Percentiles rank a stretch among this genome's conserved stretches.
These are phyloP conservation scores for Diaporthe velutina DNA, from an alignment of 2,329 filamentous ascomycete genomes.

Conservation along the genomic window DNA sequence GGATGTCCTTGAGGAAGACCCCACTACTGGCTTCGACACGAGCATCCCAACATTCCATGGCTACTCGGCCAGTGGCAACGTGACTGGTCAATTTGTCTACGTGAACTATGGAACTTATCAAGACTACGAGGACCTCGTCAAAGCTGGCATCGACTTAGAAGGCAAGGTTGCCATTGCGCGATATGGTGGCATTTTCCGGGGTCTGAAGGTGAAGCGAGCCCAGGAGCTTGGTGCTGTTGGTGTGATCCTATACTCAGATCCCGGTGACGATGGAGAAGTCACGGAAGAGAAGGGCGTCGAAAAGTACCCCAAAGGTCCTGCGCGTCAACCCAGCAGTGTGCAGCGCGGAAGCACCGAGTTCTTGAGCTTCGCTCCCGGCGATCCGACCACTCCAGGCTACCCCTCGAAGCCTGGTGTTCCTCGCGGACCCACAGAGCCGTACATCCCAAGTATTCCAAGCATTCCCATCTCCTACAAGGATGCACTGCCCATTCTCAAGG, in stretches of 20 bases:
- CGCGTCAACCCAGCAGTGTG: constrained; percentile 81
- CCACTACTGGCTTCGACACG: constrained; percentile 78
- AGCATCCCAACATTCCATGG: constrained; percentile 87
- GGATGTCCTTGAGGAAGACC: constrained; percentile 86
- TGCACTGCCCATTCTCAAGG: constrained; percentile 80
- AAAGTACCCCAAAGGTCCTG: constrained; percentile 80
- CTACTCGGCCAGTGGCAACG: constrained; percentile 84
- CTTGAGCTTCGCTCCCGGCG: constrained; percentile 69
- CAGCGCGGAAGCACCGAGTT: constrained; percentile 84
- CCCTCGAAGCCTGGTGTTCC: constrained; percentile 80
- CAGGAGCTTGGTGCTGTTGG: constrained; percentile 83
- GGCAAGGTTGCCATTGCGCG: constrained; percentile 85
- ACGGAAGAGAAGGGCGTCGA: constrained; percentile 81
- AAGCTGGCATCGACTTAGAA: constrained; percentile 75
- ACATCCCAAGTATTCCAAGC: constrained; percentile 82
- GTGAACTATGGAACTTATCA: constrained; percentile 81
- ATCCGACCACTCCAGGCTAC: constrained; percentile 87
- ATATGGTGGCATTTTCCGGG: constrained; percentile 83
- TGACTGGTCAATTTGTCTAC: constrained; percentile 81
- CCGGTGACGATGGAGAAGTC: constrained; percentile 80
- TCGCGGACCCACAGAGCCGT: constrained; percentile 70
- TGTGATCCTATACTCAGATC: constrained; percentile 79
- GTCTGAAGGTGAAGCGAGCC: constrained; percentile 86
- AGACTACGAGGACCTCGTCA: constrained; percentile 79
- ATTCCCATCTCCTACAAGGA: constrained; percentile 85